phyloP scores from a whole-genome alignment of 768 basidiomycete genomes.

The Suillus clintonianus region DNA sequence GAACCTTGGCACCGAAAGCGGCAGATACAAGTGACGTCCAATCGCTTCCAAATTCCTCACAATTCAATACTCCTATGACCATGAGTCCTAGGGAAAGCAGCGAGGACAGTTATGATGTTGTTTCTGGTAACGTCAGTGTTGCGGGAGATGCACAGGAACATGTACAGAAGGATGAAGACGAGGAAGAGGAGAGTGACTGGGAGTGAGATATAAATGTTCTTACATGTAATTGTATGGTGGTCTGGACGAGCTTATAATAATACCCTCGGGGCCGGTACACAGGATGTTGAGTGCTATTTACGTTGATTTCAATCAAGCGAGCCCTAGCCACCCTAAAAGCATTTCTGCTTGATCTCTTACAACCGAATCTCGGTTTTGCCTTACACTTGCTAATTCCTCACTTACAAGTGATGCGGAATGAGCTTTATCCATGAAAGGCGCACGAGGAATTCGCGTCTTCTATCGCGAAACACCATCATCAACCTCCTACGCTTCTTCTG shows the following conservation, averaged over 20 bases:
- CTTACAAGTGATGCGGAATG: conserved; percentile 27
- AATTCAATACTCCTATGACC: conserved; percentile 34
- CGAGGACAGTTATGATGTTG: conserved; percentile 69
- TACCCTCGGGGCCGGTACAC: background rate
- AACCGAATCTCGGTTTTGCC: background rate
- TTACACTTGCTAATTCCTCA: conserved; percentile 1
- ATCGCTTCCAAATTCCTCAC: conserved; percentile 32
- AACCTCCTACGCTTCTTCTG: conserved; percentile 52
- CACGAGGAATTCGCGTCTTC: conserved; percentile 21
- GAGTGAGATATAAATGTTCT: conserved; percentile 39
- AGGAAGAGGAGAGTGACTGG: conserved; percentile 54
- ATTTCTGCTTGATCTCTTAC: background rate
- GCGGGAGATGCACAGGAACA: conserved; percentile 28
- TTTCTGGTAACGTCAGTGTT: conserved; percentile 54
- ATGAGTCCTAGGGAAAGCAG: conserved; percentile 57
- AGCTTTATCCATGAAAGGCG: conserved; percentile 30
- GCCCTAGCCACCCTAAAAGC: background rate
- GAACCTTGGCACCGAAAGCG: conserved; percentile 24
- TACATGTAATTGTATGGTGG: conserved; percentile 25
- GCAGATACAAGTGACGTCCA: conserved; percentile 18
- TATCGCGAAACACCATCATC: conserved; percentile 34
- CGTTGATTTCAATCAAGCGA: conserved; percentile 6
- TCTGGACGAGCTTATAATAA: background rate
- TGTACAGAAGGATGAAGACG: conserved; percentile 40
- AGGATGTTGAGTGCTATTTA: conserved; percentile 4